Evolutionary conservation across 345 rosid genomes (phyloP).

Genomic region (Carallia brachiata): DNA sequence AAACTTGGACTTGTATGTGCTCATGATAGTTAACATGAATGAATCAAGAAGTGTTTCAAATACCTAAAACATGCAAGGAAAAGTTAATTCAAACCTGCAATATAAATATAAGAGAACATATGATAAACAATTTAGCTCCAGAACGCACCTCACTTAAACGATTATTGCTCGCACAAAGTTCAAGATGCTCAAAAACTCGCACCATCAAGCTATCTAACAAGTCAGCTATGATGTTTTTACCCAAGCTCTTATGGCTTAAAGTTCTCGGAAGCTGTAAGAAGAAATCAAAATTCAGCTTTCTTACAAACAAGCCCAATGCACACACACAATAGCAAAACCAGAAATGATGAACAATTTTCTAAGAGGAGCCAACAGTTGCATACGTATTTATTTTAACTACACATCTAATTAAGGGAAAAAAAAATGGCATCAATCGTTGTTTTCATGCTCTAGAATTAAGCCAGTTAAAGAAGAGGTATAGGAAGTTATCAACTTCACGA

Average conservation of each 20-base stretch:
- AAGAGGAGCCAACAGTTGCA: too few relatives aligned
- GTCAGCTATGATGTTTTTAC: conserved; percentile 50
- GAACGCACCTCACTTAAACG: conserved; percentile 63
- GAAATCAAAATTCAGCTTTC: conserved; percentile 4
- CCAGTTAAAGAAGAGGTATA: too few relatives aligned
- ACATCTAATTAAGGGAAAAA: too few relatives aligned
- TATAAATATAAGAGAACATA: conserved; percentile 1
- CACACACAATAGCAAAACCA: too few relatives aligned
- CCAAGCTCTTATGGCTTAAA: conserved; percentile 40
- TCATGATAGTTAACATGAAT: conserved; percentile 54
- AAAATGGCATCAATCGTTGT: too few relatives aligned
- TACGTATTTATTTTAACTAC: too few relatives aligned
- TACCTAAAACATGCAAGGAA: conserved; percentile 41
- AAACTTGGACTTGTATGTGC: conserved; percentile 77
- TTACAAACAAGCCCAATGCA: too few relatives aligned
- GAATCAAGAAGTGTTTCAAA: conserved; percentile 69
- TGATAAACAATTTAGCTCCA: background rate
- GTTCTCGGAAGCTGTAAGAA: conserved; percentile 49
- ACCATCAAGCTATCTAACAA: conserved; percentile 76
- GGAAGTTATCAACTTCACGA: too few relatives aligned
- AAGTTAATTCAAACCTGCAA: background rate
- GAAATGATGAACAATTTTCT: too few relatives aligned
- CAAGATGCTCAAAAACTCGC: conserved; percentile 71
- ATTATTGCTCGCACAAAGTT: conserved; percentile 54
- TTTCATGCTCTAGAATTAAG: too few relatives aligned